Percentiles rank a stretch among this genome's conserved stretches.
Conservation (phyloP, 352 stramenopile species). For the Achlya hypogyna region DNA sequence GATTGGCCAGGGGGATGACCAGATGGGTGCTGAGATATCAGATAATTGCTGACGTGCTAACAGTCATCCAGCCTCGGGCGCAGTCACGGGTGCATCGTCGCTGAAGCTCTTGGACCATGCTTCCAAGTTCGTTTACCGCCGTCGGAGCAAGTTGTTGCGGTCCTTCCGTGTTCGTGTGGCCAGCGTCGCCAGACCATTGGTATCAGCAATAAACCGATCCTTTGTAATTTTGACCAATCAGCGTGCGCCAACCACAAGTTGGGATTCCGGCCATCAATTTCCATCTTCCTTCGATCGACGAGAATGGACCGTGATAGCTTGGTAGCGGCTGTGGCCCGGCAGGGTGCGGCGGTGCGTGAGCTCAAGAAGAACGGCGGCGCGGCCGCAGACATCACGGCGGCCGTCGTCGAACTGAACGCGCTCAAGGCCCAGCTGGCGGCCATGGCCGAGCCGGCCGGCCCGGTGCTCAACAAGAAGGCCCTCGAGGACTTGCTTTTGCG, state of each 20-base stretch:
- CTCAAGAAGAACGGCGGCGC: slow-evolving; percentile 94
- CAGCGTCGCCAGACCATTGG: no score
- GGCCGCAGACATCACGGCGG: slow-evolving; percentile 79
- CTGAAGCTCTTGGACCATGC: no score
- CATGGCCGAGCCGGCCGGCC: slow-evolving; percentile 59
- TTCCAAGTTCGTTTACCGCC: no score
- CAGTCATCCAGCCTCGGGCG: background rate
- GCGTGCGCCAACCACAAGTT: background rate
- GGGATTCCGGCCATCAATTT: background rate
- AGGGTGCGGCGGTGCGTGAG: slow-evolving; percentile 90
- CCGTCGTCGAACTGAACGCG: slow-evolving; percentile 89
- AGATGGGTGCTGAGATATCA: background rate
- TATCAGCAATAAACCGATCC: background rate
- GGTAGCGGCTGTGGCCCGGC: slow-evolving; percentile 88
- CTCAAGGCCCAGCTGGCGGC: slow-evolving; percentile 88
- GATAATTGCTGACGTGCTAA: background rate
- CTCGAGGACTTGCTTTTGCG: slow-evolving; percentile 97
- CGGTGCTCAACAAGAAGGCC: slow-evolving; percentile 68
- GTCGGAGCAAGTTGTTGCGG: no score
- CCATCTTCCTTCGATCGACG: background rate
- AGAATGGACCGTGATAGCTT: slow-evolving; percentile 14
- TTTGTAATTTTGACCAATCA: background rate
- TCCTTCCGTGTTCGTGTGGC: no score
- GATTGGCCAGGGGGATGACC: background rate
- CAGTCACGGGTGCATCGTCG: no score